Evolutionary conservation across 1,139 yeast genomes (phyloP), one percentile per base, ranked within the genome.

Genomic region (Pichia norvegensis): DNA sequence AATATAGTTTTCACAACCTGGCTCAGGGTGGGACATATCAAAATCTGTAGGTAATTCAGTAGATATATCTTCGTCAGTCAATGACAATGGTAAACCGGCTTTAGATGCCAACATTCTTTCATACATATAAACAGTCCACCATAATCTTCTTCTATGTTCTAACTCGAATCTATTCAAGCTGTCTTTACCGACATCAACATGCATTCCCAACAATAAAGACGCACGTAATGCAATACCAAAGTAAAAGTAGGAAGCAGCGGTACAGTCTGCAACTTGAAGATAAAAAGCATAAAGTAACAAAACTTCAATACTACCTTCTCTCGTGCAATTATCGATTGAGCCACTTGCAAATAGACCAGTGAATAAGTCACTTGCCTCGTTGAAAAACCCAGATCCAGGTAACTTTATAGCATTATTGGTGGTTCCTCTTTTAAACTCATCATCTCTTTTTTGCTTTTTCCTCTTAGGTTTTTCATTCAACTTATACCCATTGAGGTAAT

Each of bases 81-180:
- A 73, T 46, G 90, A 79, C 39, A 85, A 64, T 0, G 95, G 95
- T 35, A 85, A 67, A 0, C 95, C 95, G 1, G 92, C 90, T 58
- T 86, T 86, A 13, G 94, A 82, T 19, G 88, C 81, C 40, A 85
- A 66, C 87, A 85, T 85, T 61, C 95, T 66, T 65, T 86, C 95
- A 58, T 82, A 82, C 85, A 85, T 85, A 63, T 85, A 85, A 11
- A 85, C 90, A 0, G 95, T 85, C 95, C 95, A 86, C 92, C 95
- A 86, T 20, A 86, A 66, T 54, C 95, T 68, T 58, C 95, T 70
- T 53, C 94, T 68, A 61, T 86, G 95, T 55, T 86, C 95, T 45
- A 83, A 63, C 57, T 83, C 88, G 56, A 73, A 81, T 44, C 85
- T 64, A 47, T 79, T 72, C 45, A 83, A 60, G 29, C 71, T 68